A percentile compares a stretch with the other conserved stretches of the same genome.
Evolutionary conservation across 441 rosid genomes (phyloP).

Genomic region (Aquilaria agallochum): DNA sequence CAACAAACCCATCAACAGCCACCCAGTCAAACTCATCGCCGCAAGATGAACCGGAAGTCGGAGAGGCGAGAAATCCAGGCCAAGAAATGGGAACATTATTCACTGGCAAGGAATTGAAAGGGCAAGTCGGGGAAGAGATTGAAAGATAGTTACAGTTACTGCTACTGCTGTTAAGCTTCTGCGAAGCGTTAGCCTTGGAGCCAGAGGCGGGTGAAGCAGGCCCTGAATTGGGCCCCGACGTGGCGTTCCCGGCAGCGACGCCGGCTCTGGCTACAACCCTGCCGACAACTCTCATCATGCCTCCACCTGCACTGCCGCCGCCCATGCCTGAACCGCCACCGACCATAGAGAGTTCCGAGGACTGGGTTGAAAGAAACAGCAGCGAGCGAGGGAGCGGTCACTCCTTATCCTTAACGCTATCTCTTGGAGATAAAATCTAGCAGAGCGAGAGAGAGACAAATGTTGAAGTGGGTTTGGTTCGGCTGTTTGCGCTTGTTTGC

Average conservation of each 20-base stretch:
- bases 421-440: too few relatives aligned
- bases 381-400: too few relatives aligned
- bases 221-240: slow-evolving; percentile 16
- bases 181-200: slow-evolving; percentile 26
- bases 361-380: too few relatives aligned
- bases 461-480: too few relatives aligned
- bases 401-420: too few relatives aligned
- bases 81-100: slow-evolving; percentile 27
- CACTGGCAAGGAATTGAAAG: slow-evolving; percentile 26
- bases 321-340: slow-evolving; percentile 67
- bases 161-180: neutral
- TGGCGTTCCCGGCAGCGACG: slow-evolving; percentile 23
- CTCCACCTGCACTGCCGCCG: slow-evolving; percentile 47
- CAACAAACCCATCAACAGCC: slow-evolving; percentile 35
- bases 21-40: slow-evolving; percentile 73
- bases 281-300: slow-evolving; percentile 56
- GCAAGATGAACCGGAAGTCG: slow-evolving; percentile 22
- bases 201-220: slow-evolving; percentile 26
- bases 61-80: slow-evolving; percentile 21
- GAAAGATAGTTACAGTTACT: slow-evolving; percentile 18
- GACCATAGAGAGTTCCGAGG: neutral
- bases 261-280: slow-evolving; percentile 53
- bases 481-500: too few relatives aligned
- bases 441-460: too few relatives aligned
- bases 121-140: slow-evolving; percentile 34